A percentile compares a stretch with the other conserved stretches of the same genome.
phyloP scores from a whole-genome alignment of 1,139 yeast genomes.

The Blastobotrys illinoisensis region DNA sequence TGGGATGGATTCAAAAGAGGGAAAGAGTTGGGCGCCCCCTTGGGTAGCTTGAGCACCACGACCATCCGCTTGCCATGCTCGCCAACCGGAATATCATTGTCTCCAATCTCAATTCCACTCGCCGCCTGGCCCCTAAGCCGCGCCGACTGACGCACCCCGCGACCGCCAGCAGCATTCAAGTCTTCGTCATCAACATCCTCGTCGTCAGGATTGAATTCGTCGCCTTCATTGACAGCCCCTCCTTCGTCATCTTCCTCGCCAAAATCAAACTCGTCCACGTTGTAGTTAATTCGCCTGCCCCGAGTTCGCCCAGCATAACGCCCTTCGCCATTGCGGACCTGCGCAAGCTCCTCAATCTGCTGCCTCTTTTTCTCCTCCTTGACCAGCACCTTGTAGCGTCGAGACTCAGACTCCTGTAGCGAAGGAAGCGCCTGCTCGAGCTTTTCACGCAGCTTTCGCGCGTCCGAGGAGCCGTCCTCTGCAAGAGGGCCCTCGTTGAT shows the following conservation, averaged over 20 bases:
- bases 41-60: conserved; percentile 4
- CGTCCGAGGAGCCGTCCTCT: conserved; percentile 15
- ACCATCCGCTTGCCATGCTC: conserved; percentile 9
- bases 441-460: conserved; percentile 16
- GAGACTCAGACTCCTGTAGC: conserved; percentile 26
- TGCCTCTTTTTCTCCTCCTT: conserved; percentile 20
- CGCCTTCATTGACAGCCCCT: conserved; percentile 11
- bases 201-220: conserved; percentile 6
- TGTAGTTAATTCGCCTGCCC: conserved; percentile 34
- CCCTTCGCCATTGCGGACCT: conserved; percentile 28
- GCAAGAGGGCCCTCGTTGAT: conserved; percentile 10
- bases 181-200: conserved; percentile 14
- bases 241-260: conserved; percentile 23
- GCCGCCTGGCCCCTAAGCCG: conserved; percentile 11
- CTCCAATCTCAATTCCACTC: conserved; percentile 9
- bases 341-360: conserved; percentile 21
- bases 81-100: conserved; percentile 9
- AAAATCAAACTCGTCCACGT: conserved; percentile 19
- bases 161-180: conserved; percentile 6
- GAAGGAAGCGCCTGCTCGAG: conserved; percentile 21
- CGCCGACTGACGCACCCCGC: conserved; percentile 15
- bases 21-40: neutral
- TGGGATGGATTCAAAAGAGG: too few species aligned
- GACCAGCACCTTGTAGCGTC: conserved; percentile 22
- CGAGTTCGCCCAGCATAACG: conserved; percentile 34